phyloP scores from a whole-genome alignment of 768 basidiomycete species.

The Russula brevipes region DNA sequence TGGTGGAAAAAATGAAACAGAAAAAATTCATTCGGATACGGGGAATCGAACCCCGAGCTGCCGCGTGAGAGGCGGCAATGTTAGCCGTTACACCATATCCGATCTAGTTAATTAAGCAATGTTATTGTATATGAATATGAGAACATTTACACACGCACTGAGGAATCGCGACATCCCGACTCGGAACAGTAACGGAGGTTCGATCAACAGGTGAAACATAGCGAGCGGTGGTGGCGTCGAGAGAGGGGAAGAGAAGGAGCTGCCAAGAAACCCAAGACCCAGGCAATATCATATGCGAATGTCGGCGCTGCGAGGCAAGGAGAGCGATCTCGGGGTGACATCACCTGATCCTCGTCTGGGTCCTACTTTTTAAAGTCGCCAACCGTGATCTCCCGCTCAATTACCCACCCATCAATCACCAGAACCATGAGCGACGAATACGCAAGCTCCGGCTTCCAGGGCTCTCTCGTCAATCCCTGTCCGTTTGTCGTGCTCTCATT shows the following conservation, averaged over 20 bases:
- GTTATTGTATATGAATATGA: too few species aligned
- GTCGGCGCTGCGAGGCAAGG: too few species aligned
- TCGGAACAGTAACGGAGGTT: too few species aligned
- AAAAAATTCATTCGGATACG: conserved; percentile 32
- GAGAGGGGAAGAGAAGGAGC: too few species aligned
- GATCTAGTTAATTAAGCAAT: conserved; percentile 2
- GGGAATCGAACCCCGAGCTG: conserved; percentile 42
- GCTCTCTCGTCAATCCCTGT: conserved; percentile 22
- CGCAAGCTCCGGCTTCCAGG: conserved; percentile 23
- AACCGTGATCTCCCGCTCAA: background rate
- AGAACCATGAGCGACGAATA: conserved; percentile 24
- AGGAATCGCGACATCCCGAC: too few species aligned
- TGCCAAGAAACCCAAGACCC: too few species aligned
- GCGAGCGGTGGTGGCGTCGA: too few species aligned
- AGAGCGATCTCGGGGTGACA: too few species aligned
- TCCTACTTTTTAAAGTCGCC: too few species aligned
- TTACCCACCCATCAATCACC: background rate
- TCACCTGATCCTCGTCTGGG: background rate
- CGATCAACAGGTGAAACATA: too few species aligned
- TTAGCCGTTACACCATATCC: conserved; percentile 39
- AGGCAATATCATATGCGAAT: too few species aligned
- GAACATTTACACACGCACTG: too few species aligned
- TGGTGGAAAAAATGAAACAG: background rate
- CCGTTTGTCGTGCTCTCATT: background rate
- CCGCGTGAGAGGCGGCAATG: conserved; percentile 39